Base-by-base conservation (phyloP, 805 yeast genomes). In the Yarrowia porcina region DNA sequence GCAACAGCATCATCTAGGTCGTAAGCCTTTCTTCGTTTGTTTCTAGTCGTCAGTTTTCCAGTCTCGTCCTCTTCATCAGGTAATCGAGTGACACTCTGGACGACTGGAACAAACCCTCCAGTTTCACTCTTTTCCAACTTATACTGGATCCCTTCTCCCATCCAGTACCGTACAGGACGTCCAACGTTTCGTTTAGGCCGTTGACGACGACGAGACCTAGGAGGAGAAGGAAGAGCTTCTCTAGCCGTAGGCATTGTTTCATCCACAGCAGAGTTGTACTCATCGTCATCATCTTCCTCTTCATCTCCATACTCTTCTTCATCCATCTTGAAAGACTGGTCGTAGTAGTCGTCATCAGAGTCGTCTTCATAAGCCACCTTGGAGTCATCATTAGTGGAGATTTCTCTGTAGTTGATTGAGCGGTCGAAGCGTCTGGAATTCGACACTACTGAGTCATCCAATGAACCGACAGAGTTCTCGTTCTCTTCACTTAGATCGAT, bases 111-210 rank as follows among this genome's bases (percentile, higher is more conserved):
- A 18, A n/a, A 36, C 15, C 28, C n/a, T 4, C 33, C 61, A 2
- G 15, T 27, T 3, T 52, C 25, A 5, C 66, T 65, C 1, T 67
- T 52, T 5, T 66, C 73, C 28, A 70, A 64, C 15, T 79, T 76
- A 69, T 88, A 90, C 3, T 88, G 82, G 30, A 88, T 82, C 65
- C 84, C 78, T 73, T 90, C 97, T 69, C 88, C 89, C 71, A 88
- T 82, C 97, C 97, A 90, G 71, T 80, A 88, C 2, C 90, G 92
- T 66, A 90, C 75, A 0, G 96, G 93, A 3, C 86, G 82, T 7
- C 17, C 20, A 3, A 18, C 25, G 6, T 88, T 80, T 65, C 82
- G 81, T 0, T 83, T 81, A 68, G 97, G 79, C 32, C 80, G 77
- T 0, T 96, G 88, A 66, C 89, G 76, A 66, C 96, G 68, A 12